Evolutionary conservation across 768 basidiomycete genomes (phyloP).

Genomic region (Hydnum rufescens): DNA sequence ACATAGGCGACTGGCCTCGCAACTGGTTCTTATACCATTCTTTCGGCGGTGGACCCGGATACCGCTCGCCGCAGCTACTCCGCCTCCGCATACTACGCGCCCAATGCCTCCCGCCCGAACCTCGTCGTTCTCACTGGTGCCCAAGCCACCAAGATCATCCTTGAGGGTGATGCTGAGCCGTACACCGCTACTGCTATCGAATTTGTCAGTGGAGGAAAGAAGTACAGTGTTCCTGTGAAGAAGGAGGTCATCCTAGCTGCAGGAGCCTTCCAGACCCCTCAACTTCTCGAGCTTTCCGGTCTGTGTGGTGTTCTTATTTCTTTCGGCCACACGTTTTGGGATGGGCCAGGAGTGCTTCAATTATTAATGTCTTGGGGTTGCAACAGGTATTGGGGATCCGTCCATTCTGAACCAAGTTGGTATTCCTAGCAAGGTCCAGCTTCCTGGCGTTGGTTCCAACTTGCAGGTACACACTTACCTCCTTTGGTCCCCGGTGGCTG

Average conservation of each 20-base stretch:
- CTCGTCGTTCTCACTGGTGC: constrained; percentile 4
- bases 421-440: constrained; percentile 34
- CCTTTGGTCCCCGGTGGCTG: neutral
- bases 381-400: constrained; percentile 44
- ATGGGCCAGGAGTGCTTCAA: too few relatives aligned
- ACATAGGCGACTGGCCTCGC: neutral
- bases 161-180: constrained; percentile 8
- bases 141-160: neutral
- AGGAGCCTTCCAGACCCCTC: constrained; percentile 12
- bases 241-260: constrained; percentile 20
- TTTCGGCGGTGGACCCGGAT: constrained; percentile 6
- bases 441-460: constrained; percentile 41
- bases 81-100: constrained; percentile 4
- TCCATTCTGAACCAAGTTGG: constrained; percentile 27
- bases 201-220: constrained; percentile 13
- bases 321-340: neutral
- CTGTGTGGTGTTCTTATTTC: too few relatives aligned
- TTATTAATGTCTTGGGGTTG: too few relatives aligned
- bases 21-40: constrained; percentile 6
- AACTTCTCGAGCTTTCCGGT: neutral
- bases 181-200: constrained; percentile 17
- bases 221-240: constrained; percentile 17
- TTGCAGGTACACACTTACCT: constrained; percentile 16
- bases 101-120: constrained; percentile 3
- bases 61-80: constrained; percentile 2